These are phyloP conservation scores for Rhodotorula graminis DNA, from an alignment of 768 basidiomycete genomes.

Conservation along the genomic window DNA sequence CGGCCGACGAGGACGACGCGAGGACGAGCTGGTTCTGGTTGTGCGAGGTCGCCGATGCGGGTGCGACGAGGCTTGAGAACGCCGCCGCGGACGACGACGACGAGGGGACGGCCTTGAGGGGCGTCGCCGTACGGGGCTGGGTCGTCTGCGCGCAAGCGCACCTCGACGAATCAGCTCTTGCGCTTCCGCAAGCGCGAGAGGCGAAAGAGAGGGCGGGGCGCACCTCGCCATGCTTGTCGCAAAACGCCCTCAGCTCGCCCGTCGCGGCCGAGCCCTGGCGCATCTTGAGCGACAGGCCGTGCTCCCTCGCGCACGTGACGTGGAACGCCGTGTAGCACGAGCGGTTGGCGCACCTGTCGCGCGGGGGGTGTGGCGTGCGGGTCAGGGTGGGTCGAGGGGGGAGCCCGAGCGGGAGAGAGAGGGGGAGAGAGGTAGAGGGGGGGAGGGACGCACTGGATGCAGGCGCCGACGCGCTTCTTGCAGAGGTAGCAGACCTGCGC, in stretches of 20 bases:
- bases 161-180: too few relatives aligned
- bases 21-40: too few relatives aligned
- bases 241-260: conserved; percentile 64
- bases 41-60: too few relatives aligned
- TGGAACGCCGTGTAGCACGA: conserved; percentile 93
- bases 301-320: conserved; percentile 82
- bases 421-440: neutral
- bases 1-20: too few relatives aligned
- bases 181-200: too few relatives aligned
- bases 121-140: too few relatives aligned
- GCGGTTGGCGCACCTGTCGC: conserved; percentile 64
- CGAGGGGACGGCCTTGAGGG: too few relatives aligned
- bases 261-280: conserved; percentile 43
- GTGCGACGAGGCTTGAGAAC: too few relatives aligned
- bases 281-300: conserved; percentile 63
- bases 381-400: neutral
- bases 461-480: conserved; percentile 65
- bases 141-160: too few relatives aligned
- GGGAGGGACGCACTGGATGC: conserved; percentile 60
- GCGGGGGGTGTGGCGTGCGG: neutral
- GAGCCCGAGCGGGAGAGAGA: neutral
- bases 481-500: conserved; percentile 62
- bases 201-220: too few relatives aligned
- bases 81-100: too few relatives aligned
- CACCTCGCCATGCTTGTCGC: conserved; percentile 77